Evolutionary conservation across 2,329 filamentous ascomycete species (phyloP).

Genomic region (Claviceps quebecensis): DNA sequence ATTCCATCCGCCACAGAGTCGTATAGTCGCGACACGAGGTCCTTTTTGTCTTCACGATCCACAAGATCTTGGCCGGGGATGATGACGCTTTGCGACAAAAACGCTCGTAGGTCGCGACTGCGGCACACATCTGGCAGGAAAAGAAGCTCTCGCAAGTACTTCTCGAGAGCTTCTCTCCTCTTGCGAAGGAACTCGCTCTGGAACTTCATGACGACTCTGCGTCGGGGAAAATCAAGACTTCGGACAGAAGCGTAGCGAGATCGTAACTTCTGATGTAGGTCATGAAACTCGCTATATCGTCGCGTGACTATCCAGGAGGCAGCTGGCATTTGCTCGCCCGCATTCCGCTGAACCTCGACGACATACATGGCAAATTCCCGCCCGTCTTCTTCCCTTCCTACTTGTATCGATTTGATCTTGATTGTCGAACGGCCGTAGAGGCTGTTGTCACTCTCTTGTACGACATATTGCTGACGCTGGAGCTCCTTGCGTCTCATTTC

Average conservation of each 20-base stretch:
- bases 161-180: constrained; percentile 67
- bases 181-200: constrained; percentile 94
- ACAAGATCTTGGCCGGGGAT: constrained; percentile 44
- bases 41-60: constrained; percentile 53
- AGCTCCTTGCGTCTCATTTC: constrained; percentile 91
- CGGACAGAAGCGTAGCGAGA: constrained; percentile 76
- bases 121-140: constrained; percentile 86
- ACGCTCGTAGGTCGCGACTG: constrained; percentile 80
- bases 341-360: constrained; percentile 78
- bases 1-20: constrained; percentile 95
- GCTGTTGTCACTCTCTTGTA: constrained; percentile 96
- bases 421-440: constrained; percentile 84
- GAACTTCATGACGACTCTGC: constrained; percentile 89
- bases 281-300: constrained; percentile 92
- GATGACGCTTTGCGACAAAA: constrained; percentile 78
- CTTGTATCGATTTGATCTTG: constrained; percentile 82
- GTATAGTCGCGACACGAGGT: constrained; percentile 90
- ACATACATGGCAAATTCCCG: constrained; percentile 90
- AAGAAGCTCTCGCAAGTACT: constrained; percentile 70
- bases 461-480: constrained; percentile 89
- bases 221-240: constrained; percentile 78
- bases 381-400: constrained; percentile 81
- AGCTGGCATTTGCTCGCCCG: constrained; percentile 92
- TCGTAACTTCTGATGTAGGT: constrained; percentile 80
- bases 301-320: constrained; percentile 87